A percentile compares a stretch with the other conserved stretches of the same genome.
These are phyloP conservation scores for Alternaria consortialis DNA, from an alignment of 2,329 filamentous ascomycete genomes.

Conservation along the genomic window DNA sequence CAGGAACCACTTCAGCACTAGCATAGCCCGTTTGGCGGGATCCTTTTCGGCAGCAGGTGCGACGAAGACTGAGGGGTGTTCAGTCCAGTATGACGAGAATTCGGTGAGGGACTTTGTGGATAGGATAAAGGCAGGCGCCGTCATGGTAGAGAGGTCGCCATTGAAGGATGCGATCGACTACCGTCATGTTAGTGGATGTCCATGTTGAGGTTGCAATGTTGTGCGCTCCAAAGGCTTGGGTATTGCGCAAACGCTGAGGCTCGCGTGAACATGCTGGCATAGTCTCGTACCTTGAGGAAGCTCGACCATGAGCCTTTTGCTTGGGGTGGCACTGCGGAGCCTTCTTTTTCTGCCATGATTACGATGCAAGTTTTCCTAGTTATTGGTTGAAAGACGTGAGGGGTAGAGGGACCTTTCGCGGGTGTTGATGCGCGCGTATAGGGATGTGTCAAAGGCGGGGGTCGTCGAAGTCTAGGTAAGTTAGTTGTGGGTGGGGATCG, in stretches of 20 bases:
- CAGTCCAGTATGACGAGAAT: slow-evolving; percentile 67
- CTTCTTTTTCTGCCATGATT: slow-evolving; percentile 51
- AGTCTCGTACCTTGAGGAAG: slow-evolving; percentile 57
- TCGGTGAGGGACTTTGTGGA: slow-evolving; percentile 64
- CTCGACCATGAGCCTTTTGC: slow-evolving; percentile 60
- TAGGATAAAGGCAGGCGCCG: slow-evolving; percentile 65
- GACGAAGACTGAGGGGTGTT: slow-evolving; percentile 72
- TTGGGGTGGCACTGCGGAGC: slow-evolving; percentile 56
- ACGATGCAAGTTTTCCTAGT: not conserved
- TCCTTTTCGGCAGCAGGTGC: slow-evolving; percentile 83
- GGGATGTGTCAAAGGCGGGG: slow-evolving; percentile 14
- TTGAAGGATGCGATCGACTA: slow-evolving; percentile 65
- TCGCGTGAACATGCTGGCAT: not conserved
- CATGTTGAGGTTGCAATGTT: not conserved
- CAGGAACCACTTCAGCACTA: slow-evolving; percentile 97
- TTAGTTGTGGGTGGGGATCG: slow-evolving; percentile 9
- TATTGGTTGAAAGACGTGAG: not conserved
- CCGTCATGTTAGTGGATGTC: slow-evolving; percentile 5
- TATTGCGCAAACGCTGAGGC: not conserved
- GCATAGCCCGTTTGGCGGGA: slow-evolving; percentile 79
- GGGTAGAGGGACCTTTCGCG: not conserved
- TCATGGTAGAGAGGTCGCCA: slow-evolving; percentile 65
- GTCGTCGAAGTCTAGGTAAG: not conserved
- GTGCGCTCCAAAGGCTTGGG: not conserved
- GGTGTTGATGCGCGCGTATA: slow-evolving; percentile 7